These are phyloP conservation scores for Amanita polypyramis DNA, from an alignment of 768 basidiomycete species.

Conservation along the genomic window DNA sequence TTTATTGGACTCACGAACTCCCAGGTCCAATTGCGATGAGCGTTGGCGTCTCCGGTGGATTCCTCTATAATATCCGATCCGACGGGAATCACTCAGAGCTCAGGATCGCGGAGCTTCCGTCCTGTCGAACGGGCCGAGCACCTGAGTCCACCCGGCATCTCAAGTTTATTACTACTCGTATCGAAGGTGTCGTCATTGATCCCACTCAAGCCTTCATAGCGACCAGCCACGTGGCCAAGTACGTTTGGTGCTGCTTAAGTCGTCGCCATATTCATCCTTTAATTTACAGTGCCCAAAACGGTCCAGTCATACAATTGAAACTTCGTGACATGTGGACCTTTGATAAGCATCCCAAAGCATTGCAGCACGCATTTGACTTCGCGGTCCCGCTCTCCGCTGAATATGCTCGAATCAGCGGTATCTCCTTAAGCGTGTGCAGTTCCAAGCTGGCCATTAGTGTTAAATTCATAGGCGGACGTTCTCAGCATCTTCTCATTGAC, in stretches of 20 bases:
- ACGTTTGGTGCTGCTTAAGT: conserved; percentile 9
- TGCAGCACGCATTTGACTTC: conserved; percentile 30
- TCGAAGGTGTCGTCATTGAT: conserved; percentile 37
- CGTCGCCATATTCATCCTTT: conserved; percentile 1
- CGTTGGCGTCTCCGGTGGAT: conserved; percentile 33
- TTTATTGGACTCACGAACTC: conserved; percentile 38
- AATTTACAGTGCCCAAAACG: conserved; percentile 25
- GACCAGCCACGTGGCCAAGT: conserved; percentile 31
- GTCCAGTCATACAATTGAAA: conserved; percentile 35
- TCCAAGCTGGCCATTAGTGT: conserved; percentile 32
- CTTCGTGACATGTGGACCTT: conserved; percentile 48
- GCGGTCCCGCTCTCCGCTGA: conserved; percentile 22
- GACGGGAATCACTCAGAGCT: conserved; percentile 33
- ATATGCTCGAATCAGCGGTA: conserved; percentile 19
- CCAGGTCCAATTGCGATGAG: conserved; percentile 26
- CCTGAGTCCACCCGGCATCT: conserved; percentile 34
- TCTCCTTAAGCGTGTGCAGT: conserved; percentile 30
- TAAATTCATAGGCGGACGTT: conserved; percentile 28
- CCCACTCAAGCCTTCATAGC: conserved; percentile 34
- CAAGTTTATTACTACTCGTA: conserved; percentile 30
- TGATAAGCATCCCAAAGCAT: conserved; percentile 39
- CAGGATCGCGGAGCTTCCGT: conserved; percentile 34
- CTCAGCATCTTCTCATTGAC: conserved; percentile 37
- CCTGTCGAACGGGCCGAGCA: conserved; percentile 32
- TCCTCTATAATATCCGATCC: conserved; percentile 31